Conservation (phyloP, 352 stramenopile genomes). For the Plasmopara muralis region DNA sequence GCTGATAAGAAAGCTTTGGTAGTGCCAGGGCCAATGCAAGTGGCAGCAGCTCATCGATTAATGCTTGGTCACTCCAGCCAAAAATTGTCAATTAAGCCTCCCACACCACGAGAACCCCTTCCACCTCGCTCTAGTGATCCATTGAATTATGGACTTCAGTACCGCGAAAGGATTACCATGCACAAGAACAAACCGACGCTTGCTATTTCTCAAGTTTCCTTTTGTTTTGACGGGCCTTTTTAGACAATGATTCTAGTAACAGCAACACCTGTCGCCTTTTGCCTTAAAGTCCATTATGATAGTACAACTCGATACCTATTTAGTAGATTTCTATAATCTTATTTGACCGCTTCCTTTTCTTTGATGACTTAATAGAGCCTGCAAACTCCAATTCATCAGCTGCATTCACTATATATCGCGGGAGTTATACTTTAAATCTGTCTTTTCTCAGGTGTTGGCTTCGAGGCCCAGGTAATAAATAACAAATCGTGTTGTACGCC, state of each 20-base stretch:
- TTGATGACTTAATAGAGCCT: too few relatives aligned
- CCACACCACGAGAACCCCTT: conserved; percentile 50
- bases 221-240: conserved; percentile 37
- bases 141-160: conserved; percentile 70
- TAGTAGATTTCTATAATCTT: too few relatives aligned
- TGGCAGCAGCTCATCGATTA: conserved; percentile 67
- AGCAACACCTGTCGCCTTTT: too few relatives aligned
- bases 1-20: conserved; percentile 56
- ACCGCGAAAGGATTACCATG: conserved; percentile 63
- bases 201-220: conserved; percentile 69
- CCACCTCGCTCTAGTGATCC: conserved; percentile 39
- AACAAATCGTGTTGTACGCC: too few relatives aligned
- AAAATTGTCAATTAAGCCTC: conserved; percentile 68
- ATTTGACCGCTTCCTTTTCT: too few relatives aligned
- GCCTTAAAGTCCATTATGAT: too few relatives aligned
- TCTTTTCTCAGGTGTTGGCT: too few relatives aligned
- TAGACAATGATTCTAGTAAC: neutral
- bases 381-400: too few relatives aligned
- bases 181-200: conserved; percentile 78
- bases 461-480: too few relatives aligned
- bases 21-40: conserved; percentile 59
- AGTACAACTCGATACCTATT: too few relatives aligned
- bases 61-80: conserved; percentile 84
- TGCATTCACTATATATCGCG: too few relatives aligned
- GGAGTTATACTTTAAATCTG: too few relatives aligned